phyloP scores from a whole-genome alignment of 345 rosid genomes.

The Nasturtium officinale region DNA sequence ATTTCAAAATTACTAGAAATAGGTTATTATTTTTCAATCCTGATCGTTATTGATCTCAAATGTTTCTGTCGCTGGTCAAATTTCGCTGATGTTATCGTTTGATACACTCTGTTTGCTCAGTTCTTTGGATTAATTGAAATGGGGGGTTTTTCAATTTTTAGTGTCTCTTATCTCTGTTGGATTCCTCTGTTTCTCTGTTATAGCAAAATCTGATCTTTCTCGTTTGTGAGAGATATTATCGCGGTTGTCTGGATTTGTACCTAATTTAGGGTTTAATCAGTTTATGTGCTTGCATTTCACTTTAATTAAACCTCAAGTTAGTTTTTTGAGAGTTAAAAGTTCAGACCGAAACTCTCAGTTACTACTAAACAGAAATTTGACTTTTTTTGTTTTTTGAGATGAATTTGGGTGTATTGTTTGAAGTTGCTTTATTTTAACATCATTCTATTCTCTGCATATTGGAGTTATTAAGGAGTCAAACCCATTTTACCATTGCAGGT shows the following conservation, averaged over 20 bases:
- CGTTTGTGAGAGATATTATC: not conserved
- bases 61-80: not conserved
- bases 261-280: conserved; percentile 12
- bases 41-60: conserved; percentile 14
- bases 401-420: conserved; percentile 1
- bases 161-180: conserved; percentile 34
- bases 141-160: not conserved
- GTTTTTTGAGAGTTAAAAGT: not conserved
- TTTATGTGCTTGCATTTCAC: conserved; percentile 34
- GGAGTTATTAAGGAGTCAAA: not conserved
- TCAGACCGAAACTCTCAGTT: conserved; percentile 11
- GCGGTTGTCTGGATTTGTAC: not conserved
- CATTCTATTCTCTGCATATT: conserved; percentile 21
- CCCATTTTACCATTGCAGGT: conserved; percentile 45
- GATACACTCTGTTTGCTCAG: conserved; percentile 5
- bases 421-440: not conserved
- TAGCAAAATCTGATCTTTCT: conserved; percentile 5
- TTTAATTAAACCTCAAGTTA: conserved; percentile 4
- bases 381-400: conserved; percentile 11
- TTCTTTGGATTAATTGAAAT: not conserved
- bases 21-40: not conserved
- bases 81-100: not conserved
- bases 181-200: conserved; percentile 31
- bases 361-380: not conserved
- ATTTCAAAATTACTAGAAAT: conserved; percentile 3